Conservation (phyloP, 23 red algal species). For the Gracilaria vermiculophylla region DNA sequence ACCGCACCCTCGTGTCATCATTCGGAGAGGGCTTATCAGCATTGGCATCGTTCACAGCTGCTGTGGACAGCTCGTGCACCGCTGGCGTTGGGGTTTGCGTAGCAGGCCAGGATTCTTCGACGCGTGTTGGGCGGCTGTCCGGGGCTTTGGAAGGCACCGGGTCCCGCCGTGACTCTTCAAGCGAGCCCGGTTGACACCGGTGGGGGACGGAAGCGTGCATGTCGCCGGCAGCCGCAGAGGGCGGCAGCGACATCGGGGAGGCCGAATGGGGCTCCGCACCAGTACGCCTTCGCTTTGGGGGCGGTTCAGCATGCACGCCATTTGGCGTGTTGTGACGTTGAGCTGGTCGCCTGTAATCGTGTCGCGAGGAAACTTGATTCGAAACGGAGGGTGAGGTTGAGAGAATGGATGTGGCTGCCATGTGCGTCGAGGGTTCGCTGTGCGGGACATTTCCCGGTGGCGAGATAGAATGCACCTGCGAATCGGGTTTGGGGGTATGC, state of each 20-base stretch:
- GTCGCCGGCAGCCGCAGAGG: background rate
- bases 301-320: background rate
- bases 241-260: background rate
- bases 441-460: background rate
- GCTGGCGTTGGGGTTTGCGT: background rate
- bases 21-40: background rate
- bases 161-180: background rate
- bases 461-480: background rate
- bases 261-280: background rate
- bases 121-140: background rate
- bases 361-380: background rate
- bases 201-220: background rate
- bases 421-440: background rate
- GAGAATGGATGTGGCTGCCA: constrained; percentile 1
- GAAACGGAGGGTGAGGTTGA: background rate
- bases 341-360: background rate
- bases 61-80: background rate
- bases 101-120: background rate
- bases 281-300: background rate
- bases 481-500: background rate
- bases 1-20: background rate
- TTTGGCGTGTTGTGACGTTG: constrained; percentile 1
- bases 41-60: background rate
- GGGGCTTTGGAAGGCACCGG: background rate
- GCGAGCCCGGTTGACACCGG: background rate